phyloP scores from a whole-genome alignment of 1,139 yeast species.

The Yamadazyma atmosphaerica region DNA sequence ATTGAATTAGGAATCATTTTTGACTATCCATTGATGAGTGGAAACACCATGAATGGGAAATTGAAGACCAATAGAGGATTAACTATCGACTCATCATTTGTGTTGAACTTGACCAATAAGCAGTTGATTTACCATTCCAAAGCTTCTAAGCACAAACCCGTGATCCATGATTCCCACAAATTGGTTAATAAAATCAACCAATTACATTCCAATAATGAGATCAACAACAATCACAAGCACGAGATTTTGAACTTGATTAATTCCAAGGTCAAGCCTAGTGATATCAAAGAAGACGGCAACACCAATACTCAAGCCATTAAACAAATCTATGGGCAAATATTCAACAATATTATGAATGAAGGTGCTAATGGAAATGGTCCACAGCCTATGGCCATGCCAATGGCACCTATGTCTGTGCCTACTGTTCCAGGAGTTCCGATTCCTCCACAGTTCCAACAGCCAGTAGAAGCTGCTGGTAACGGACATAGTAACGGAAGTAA shows the following conservation, averaged over 20 bases:
- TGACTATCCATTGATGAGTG: constrained; percentile 81
- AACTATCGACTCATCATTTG: constrained; percentile 76
- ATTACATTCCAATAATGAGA: constrained; percentile 13
- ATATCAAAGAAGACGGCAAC: constrained; percentile 18
- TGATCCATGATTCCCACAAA: constrained; percentile 22
- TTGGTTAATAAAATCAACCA: constrained; percentile 20
- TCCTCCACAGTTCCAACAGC: constrained; percentile 36
- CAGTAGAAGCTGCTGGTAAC: constrained; percentile 5
- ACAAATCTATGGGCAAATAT: constrained; percentile 51
- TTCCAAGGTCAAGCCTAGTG: constrained; percentile 15
- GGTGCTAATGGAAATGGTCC: constrained; percentile 21
- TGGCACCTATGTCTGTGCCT: no score
- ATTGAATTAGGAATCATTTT: constrained; percentile 71
- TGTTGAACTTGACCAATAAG: constrained; percentile 71
- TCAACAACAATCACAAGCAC: constrained; percentile 18
- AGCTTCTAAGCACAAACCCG: constrained; percentile 54
- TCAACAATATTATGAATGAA: constrained; percentile 44
- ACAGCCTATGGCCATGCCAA: no score
- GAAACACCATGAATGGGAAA: constrained; percentile 78
- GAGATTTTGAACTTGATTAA: constrained; percentile 32
- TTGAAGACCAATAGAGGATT: constrained; percentile 79
- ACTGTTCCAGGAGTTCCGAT: constrained; percentile 26
- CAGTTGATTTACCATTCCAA: constrained; percentile 78
- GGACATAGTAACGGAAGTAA: constrained; percentile 8
- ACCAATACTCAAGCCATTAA: constrained; percentile 41